Conservation (phyloP, 164 flowering plant species). For the Vitis rupestris region DNA sequence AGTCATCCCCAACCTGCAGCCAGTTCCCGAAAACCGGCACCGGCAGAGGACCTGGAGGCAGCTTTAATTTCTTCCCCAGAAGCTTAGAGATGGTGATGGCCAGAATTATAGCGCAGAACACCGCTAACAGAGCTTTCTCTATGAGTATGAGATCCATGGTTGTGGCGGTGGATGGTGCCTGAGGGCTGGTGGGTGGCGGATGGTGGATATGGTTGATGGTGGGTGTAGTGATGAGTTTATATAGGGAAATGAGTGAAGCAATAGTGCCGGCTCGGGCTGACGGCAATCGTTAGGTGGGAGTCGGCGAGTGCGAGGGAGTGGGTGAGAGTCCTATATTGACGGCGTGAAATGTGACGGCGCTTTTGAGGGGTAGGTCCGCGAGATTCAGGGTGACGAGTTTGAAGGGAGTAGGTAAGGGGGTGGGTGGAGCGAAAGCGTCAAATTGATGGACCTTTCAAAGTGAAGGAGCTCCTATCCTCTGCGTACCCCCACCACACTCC, state of each 20-base stretch:
- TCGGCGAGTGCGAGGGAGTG: no score
- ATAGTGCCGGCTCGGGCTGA: neutral
- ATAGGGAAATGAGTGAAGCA: neutral
- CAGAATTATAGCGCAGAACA: constrained; percentile 48
- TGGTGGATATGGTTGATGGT: neutral
- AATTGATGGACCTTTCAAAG: no score
- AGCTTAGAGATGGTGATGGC: constrained; percentile 56
- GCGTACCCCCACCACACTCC: no score
- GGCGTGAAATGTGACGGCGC: no score
- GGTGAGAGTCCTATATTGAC: no score
- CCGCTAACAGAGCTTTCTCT: constrained; percentile 51
- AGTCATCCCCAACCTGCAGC: constrained; percentile 88
- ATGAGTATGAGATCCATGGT: constrained; percentile 66
- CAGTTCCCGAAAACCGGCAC: constrained; percentile 85
- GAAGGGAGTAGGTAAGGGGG: no score
- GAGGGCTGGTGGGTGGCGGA: neutral
- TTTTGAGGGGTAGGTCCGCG: no score
- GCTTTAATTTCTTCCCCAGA: constrained; percentile 59
- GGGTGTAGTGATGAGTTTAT: neutral
- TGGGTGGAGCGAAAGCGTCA: no score
- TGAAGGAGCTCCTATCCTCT: no score
- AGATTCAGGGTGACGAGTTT: no score
- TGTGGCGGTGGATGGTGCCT: neutral
- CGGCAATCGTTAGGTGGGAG: constrained; percentile 9
- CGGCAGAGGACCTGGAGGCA: constrained; percentile 81